Evolutionary conservation across 345 rosid genomes (phyloP).

Genomic region (Populus alba): DNA sequence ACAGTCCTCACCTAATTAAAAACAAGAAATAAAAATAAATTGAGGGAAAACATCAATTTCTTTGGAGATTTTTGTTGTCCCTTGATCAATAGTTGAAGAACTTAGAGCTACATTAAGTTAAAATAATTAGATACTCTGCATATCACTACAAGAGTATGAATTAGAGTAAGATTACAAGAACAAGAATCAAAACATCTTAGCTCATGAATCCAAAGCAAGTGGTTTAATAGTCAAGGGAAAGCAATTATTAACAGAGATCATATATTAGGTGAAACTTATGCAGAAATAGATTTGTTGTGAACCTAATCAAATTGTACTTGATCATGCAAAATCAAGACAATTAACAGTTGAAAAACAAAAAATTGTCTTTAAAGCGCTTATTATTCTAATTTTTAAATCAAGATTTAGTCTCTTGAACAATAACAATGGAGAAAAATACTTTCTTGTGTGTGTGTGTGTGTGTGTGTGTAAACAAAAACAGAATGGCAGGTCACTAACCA

Average conservation of each 20-base stretch:
- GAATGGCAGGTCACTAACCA: constrained; percentile 40
- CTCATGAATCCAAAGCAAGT: background rate
- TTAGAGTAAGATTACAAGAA: background rate
- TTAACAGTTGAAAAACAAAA: background rate
- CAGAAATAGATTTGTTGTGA: background rate
- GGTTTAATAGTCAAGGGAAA: background rate
- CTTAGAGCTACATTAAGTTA: background rate
- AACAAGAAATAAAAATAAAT: background rate
- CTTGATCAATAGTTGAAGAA: background rate
- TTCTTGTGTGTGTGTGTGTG: too few relatives aligned
- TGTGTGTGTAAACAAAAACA: too few relatives aligned
- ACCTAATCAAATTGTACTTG: background rate
- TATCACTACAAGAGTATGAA: background rate
- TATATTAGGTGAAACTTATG: background rate
- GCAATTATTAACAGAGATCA: background rate
- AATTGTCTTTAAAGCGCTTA: background rate
- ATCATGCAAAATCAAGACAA: background rate
- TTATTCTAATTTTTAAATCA: background rate
- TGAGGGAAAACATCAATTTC: background rate
- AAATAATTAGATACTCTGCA: background rate
- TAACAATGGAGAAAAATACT: background rate
- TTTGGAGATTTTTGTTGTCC: background rate
- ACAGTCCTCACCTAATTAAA: constrained; percentile 49
- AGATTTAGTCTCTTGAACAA: background rate
- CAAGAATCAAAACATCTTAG: background rate